Percentiles rank a stretch among this genome's conserved stretches.
Evolutionary conservation across 768 basidiomycete species (phyloP).

Genomic region (Rhodotorula kratochvilovae): DNA sequence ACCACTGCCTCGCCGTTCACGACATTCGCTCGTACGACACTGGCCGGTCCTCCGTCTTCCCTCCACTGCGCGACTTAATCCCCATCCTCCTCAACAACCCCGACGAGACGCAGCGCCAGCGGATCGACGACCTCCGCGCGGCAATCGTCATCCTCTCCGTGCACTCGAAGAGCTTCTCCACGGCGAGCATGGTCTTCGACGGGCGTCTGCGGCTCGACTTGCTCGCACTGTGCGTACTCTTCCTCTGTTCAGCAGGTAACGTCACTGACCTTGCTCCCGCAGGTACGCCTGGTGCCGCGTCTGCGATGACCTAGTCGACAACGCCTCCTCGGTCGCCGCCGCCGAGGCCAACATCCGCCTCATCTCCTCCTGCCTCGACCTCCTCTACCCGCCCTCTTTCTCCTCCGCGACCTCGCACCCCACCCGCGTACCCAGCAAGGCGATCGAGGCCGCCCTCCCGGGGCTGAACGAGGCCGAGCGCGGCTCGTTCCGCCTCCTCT

Average conservation of each 20-base stretch:
- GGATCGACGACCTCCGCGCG: slow-evolving; percentile 26
- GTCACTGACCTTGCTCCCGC: not conserved
- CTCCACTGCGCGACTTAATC: slow-evolving; percentile 10
- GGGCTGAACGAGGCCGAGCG: slow-evolving; percentile 25
- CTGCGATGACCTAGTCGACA: slow-evolving; percentile 41
- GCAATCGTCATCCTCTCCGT: slow-evolving; percentile 37
- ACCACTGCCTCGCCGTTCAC: slow-evolving; percentile 28
- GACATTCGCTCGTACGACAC: slow-evolving; percentile 26
- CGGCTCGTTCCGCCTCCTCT: slow-evolving; percentile 38
- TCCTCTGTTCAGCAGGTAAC: too few species aligned
- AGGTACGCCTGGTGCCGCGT: slow-evolving; percentile 43
- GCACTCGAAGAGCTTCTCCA: slow-evolving; percentile 41
- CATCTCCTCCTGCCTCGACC: slow-evolving; percentile 21
- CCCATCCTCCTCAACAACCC: slow-evolving; percentile 23
- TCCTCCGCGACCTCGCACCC: not conserved
- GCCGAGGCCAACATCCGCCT: slow-evolving; percentile 23
- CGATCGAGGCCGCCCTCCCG: slow-evolving; percentile 12
- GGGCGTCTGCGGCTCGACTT: slow-evolving; percentile 34
- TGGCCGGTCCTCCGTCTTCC: slow-evolving; percentile 11
- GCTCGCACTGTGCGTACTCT: slow-evolving; percentile 23
- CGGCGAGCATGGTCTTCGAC: slow-evolving; percentile 38
- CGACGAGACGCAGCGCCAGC: slow-evolving; percentile 12
- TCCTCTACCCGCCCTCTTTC: slow-evolving; percentile 8
- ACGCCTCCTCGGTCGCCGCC: slow-evolving; percentile 27
- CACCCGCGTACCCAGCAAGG: not conserved